Evolutionary conservation across 106 monocot genomes (phyloP).

Genomic region (Narthecium ossifragum): DNA sequence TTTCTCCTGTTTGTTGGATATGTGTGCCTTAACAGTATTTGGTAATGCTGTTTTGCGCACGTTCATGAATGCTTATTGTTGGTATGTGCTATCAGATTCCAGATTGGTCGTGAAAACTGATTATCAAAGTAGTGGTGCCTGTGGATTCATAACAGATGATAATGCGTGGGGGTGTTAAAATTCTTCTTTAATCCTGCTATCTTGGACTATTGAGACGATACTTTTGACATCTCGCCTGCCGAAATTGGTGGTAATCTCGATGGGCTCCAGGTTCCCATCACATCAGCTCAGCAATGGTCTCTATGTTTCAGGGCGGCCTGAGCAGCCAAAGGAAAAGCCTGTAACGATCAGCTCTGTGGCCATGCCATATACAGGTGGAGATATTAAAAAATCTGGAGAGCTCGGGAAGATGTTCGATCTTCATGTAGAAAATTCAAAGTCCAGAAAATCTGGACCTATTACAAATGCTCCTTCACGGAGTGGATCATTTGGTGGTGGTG

Average conservation of each 20-base stretch:
- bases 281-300: conserved; percentile 93
- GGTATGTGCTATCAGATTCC: too few relatives aligned
- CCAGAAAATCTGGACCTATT: conserved; percentile 66
- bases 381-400: conserved; percentile 63
- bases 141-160: too few relatives aligned
- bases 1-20: too few relatives aligned
- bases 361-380: conserved; percentile 73
- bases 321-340: conserved; percentile 77
- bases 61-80: too few relatives aligned
- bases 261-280: conserved; percentile 81
- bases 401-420: conserved; percentile 85
- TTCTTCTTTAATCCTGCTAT: neutral
- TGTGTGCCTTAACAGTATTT: too few relatives aligned
- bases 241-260: conserved; percentile 6
- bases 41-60: too few relatives aligned
- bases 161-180: neutral
- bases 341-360: conserved; percentile 45
- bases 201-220: neutral
- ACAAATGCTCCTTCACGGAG: conserved; percentile 23
- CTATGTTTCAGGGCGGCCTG: conserved; percentile 83
- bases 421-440: conserved; percentile 48
- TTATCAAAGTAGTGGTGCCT: too few relatives aligned
- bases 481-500: conserved; percentile 27
- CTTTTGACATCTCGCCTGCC: neutral
- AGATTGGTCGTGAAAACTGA: too few relatives aligned